Base-by-base conservation (phyloP, 495 filamentous ascomycete genomes). In the Penicilliopsis zonata region DNA sequence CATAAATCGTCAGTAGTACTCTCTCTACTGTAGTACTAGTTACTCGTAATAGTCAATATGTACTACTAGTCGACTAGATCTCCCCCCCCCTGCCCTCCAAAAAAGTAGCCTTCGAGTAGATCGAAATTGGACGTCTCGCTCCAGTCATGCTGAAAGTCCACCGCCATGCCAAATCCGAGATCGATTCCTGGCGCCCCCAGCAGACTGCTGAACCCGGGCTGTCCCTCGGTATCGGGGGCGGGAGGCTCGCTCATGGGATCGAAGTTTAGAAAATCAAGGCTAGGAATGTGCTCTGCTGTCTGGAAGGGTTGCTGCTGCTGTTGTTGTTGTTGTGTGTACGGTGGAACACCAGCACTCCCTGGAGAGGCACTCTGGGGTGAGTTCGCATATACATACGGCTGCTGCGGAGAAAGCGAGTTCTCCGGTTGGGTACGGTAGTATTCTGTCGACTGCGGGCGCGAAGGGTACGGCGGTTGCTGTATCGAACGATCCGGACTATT, bases 71-170 rank as follows among this genome's bases (percentile, higher is more conserved):
- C n/a, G n/a, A n/a, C n/a, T n/a, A n/a, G n/a, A n/a, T n/a, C 42
- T 20, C 53, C 57, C 22, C 43, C 35, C 15, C 59, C 58, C 21
- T 49, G 50, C 15, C 60, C 59, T 13, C 86, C 86, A 60, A 94
- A 94, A 62, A 88, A 94, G 51, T 88, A 93, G 0, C 84, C 86
- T 53, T 92, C 83, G 51, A 94, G 82, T 18, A 94, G 54, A 67
- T 93, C 85, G 43, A 88, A 70, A 35, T 79, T 79, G 35, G 70
- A 65, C 15, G 79, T 81, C 30, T 88, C 84, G 36, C 71, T 78
- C 59, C 80, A 86, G 51, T 88, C 82, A 55, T 87, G 80, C 45
- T 80, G 74, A 42, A 74, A 63, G 14, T 78, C 81, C 25, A 80
- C 70, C 40, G 76, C 78, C 41, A 84, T 63, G 13, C 80, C 80